phyloP scores from a whole-genome alignment of 495 filamentous ascomycete species.

The Daldinia grandis region DNA sequence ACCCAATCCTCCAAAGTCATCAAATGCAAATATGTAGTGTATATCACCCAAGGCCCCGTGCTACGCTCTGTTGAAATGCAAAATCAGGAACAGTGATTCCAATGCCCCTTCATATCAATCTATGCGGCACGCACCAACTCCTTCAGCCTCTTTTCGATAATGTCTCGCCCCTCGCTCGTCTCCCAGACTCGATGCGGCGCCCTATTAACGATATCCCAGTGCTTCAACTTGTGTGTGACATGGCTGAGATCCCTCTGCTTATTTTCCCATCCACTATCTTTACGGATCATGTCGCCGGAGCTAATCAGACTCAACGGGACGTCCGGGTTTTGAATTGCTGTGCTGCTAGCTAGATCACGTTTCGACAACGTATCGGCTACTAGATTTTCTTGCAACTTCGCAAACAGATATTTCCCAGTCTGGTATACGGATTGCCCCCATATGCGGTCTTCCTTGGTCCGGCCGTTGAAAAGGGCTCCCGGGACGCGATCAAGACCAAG shows the following conservation, averaged over 20 bases:
- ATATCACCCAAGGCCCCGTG: neutral
- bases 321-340: slow-evolving; percentile 75
- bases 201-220: slow-evolving; percentile 86
- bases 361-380: slow-evolving; percentile 83
- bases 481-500: slow-evolving; percentile 81
- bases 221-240: slow-evolving; percentile 75
- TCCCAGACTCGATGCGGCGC: slow-evolving; percentile 91
- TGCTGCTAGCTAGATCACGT: slow-evolving; percentile 78
- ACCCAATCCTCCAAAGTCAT: neutral
- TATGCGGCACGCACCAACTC: slow-evolving; percentile 59
- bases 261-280: slow-evolving; percentile 73
- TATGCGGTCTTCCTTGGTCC: slow-evolving; percentile 82
- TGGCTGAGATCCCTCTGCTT: slow-evolving; percentile 84
- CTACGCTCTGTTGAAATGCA: slow-evolving; percentile 12
- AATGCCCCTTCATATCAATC: neutral
- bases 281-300: slow-evolving; percentile 66
- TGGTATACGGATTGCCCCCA: slow-evolving; percentile 81
- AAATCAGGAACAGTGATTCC: neutral
- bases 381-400: slow-evolving; percentile 90
- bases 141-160: slow-evolving; percentile 74
- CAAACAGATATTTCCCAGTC: slow-evolving; percentile 80
- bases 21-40: neutral
- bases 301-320: slow-evolving; percentile 84
- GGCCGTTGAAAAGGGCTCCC: slow-evolving; percentile 80
- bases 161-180: slow-evolving; percentile 68